Conservation (phyloP, 2,329 filamentous ascomycete species). For the Neonectria neomacrospora region DNA sequence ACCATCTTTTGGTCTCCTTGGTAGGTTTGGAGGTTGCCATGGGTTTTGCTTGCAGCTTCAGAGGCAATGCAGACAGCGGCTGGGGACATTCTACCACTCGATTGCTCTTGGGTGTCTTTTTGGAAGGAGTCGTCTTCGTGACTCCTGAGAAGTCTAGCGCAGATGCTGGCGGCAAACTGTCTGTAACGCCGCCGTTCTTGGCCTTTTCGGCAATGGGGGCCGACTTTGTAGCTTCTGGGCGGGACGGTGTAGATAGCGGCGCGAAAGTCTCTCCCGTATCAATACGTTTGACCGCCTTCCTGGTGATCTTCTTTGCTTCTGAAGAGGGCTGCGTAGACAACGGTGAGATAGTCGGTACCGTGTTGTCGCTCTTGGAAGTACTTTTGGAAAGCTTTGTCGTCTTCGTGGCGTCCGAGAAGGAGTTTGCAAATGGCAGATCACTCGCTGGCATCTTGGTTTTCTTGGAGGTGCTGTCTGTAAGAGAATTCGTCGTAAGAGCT, state of each 20-base stretch:
- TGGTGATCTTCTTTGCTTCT: neutral
- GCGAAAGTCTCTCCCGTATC: neutral
- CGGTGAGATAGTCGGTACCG: too few relatives aligned
- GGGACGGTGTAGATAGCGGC: neutral
- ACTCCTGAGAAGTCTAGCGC: neutral
- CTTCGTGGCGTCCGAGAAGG: too few relatives aligned
- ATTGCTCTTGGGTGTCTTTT: neutral
- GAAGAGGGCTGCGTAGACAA: neutral
- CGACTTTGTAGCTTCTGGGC: neutral
- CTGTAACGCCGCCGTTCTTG: neutral
- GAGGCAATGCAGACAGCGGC: neutral
- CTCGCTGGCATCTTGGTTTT: too few relatives aligned
- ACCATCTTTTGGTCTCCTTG: constrained; percentile 10
- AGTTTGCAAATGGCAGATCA: too few relatives aligned
- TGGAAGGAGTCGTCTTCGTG: neutral
- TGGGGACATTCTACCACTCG: neutral
- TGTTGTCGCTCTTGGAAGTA: too few relatives aligned
- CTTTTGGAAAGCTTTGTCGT: too few relatives aligned
- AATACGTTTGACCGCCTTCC: neutral
- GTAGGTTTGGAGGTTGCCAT: neutral
- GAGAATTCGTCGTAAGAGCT: too few relatives aligned
- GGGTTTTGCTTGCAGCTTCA: neutral
- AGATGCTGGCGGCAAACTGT: neutral
- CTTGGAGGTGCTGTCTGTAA: too few relatives aligned
- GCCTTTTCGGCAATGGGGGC: neutral